Evolutionary conservation across 805 yeast genomes (phyloP).

Genomic region (Maudiozyma bulderi): DNA sequence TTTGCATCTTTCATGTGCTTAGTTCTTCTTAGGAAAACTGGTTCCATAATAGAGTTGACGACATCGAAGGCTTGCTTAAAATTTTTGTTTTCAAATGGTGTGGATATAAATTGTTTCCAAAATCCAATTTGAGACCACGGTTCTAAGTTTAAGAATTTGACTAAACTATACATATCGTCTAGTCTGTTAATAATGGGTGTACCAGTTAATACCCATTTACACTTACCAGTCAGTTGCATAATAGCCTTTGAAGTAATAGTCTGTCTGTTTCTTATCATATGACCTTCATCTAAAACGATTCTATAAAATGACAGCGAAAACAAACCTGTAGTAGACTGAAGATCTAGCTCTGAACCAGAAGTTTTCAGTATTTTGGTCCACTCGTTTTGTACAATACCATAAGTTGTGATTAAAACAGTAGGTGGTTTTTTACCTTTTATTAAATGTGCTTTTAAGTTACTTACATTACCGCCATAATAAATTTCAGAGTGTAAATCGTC

Average conservation of each 20-base stretch:
- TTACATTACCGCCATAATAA: constrained; percentile 65
- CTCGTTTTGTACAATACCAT: constrained; percentile 78
- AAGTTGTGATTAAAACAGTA: constrained; percentile 68
- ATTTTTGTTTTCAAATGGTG: constrained; percentile 70
- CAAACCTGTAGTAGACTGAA: constrained; percentile 39
- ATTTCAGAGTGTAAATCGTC: constrained; percentile 40
- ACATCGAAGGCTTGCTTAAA: constrained; percentile 67
- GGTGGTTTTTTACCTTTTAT: constrained; percentile 43
- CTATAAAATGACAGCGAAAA: constrained; percentile 68
- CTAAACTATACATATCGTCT: constrained; percentile 75
- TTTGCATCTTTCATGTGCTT: constrained; percentile 68
- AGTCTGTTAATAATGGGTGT: constrained; percentile 85
- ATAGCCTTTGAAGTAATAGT: constrained; percentile 76
- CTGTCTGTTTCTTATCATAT: constrained; percentile 68
- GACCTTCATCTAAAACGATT: constrained; percentile 82
- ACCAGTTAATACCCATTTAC: constrained; percentile 85
- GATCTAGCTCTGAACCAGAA: constrained; percentile 1
- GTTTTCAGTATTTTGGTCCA: constrained; percentile 39
- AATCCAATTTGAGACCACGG: constrained; percentile 83
- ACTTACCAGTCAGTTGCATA: constrained; percentile 48
- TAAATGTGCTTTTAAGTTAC: constrained; percentile 40
- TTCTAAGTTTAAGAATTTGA: constrained; percentile 64
- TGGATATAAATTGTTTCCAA: constrained; percentile 80
- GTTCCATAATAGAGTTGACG: constrained; percentile 78
- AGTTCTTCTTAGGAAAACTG: constrained; percentile 74